Base-by-base conservation (phyloP, 768 basidiomycete species). In the Lactifluus volemus region DNA sequence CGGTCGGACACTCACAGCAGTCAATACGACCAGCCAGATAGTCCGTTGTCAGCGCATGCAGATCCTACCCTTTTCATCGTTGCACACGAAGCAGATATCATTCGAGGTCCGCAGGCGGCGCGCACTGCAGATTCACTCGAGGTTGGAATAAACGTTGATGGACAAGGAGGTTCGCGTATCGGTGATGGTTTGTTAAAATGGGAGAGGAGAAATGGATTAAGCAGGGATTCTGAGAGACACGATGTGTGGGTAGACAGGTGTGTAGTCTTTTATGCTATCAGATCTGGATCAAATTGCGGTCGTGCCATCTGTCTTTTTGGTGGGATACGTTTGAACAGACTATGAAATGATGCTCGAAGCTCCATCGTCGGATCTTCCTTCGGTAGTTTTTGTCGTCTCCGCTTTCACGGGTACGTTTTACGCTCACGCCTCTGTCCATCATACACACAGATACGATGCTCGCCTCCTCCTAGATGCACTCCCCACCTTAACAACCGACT, bases 171-270 rank as follows among this genome's bases (percentile, higher is more conserved):
- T 25, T 38, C 60, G 14, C 63, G 66, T 57, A 58, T 65, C 36
- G 70, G 73, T n/a, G 68, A 69, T 42, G 76, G 70, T 39, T 70
- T 79, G 50, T 71, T 80, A 42, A 42, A 63, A 56, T 62, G 66
- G 65, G 25, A 58, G 42, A 36, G 57, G 45, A 41, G 57, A 6
- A 36, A 41, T 14, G 58, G 21, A 47, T 12, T 8, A 14, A 17
- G 59, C 55, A 34, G 41, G 5, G n/a, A 58, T 32, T 41, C 19
- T 14, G 44, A 47, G 42, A 52, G 49, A n/a, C 32, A 29, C 25
- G 52, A 64, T 21, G 67, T 89, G 3, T 93, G 87, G 89, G 81
- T 89, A 57, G 91, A 95, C 77, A 85, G 91, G 91, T 93, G 84
- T 70, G 87, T 80, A 64, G 61, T 38, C 38, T 60, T 66, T 73